Base-by-base conservation (phyloP, 305 asterid species). In the Fraxinus albicans region DNA sequence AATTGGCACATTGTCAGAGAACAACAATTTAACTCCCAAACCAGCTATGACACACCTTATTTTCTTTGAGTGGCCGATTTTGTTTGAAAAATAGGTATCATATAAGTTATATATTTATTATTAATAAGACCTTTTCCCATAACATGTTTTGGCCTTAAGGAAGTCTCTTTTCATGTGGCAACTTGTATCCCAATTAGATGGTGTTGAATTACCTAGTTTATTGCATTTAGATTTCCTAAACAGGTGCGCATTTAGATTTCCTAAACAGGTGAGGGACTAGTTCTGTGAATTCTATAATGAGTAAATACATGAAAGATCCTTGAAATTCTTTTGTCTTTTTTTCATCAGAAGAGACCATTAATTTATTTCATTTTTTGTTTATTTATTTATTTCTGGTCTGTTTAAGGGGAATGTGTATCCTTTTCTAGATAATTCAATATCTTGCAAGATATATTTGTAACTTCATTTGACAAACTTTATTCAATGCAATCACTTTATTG, bases 391-490 rank as follows among this genome's bases (percentile, higher is more conserved):
- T 77, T n/a, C 75, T 79, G 23, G 73, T 85, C 9, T 60, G 74
- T 78, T 75, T 4, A 10, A 58, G 19, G 40, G 67, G 75, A 65
- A 72, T 13, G 10, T 76, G 63, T 81, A 23, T 79, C 34, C 35
- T 29, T 83, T 21, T 76, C 42, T 69, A 36, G 83, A 77, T 76
- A 2, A n/a, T 75, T 83, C 27, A 80, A 63, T 31, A 34, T 81
- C 42, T 42, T 77, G 47, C 47, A 53, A 65, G 55, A 8, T 55
- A 27, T 79, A 69, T 53, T 74, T 12, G 79, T 33, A 21, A 19
- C 75, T 77, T 40, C 78, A 79, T 77, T 50, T 84, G 33, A 31
- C 74, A 63, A 72, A 76, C 70, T 10, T 74, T 50, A 79, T 77
- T 53, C 75, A 1, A 63, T 72, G 17, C 76, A n/a, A 36, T 73